A percentile compares a stretch with the other conserved stretches of the same genome.
Evolutionary conservation across 2,329 filamentous ascomycete genomes (phyloP).

Genomic region (Hymenoscyphus fraxineus): DNA sequence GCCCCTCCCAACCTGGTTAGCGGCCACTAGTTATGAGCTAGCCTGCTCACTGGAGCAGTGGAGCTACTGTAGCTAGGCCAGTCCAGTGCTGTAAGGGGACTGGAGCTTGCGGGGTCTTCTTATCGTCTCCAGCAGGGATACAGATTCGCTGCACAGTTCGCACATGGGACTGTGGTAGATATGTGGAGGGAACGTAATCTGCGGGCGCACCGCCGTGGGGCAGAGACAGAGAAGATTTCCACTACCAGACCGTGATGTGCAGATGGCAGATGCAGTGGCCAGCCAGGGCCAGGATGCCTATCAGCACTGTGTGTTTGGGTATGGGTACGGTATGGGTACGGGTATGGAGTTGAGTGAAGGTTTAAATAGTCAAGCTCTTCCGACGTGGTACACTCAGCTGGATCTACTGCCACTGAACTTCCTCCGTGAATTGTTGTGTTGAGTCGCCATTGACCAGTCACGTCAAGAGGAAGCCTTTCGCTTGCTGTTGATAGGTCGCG

Average conservation of each 20-base stretch:
- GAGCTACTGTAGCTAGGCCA: no score
- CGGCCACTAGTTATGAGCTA: no score
- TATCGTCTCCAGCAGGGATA: no score
- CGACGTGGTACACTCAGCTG: background rate
- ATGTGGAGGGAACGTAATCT: no score
- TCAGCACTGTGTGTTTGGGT: background rate
- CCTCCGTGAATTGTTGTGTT: background rate
- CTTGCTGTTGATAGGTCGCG: background rate
- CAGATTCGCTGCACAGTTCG: no score
- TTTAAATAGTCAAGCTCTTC: conserved; percentile 1
- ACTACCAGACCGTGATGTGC: background rate
- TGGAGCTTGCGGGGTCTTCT: no score
- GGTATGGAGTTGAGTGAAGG: background rate
- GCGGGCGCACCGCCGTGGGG: background rate
- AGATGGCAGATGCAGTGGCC: background rate
- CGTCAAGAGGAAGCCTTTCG: background rate
- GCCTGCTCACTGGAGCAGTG: no score
- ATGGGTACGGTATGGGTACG: no score
- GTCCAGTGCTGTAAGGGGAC: no score
- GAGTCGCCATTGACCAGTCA: background rate
- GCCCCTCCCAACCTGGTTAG: no score
- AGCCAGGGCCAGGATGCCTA: background rate
- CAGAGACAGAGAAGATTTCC: background rate
- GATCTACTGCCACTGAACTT: background rate
- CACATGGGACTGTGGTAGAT: no score